phyloP scores from a whole-genome alignment of 148 eudicot species.

The Rhododendron ovatum region DNA sequence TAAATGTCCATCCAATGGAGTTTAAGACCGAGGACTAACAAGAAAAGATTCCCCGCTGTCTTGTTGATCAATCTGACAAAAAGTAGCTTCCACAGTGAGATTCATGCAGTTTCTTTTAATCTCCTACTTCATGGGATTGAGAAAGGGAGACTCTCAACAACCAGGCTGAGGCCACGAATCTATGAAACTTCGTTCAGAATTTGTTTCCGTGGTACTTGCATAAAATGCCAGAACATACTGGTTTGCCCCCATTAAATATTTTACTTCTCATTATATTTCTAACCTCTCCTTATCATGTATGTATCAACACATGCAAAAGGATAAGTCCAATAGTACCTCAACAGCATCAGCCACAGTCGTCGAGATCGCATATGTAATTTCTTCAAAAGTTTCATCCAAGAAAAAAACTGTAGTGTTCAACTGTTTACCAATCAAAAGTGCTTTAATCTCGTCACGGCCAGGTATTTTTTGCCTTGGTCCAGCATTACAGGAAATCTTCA shows the following conservation, averaged over 20 bases:
- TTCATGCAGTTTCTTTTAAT: background rate
- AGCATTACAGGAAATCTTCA: slow-evolving; percentile 78
- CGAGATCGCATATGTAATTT: slow-evolving; percentile 87
- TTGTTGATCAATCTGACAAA: background rate
- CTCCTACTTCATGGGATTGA: background rate
- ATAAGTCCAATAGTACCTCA: slow-evolving; percentile 51
- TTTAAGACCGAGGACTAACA: background rate
- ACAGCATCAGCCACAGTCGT: slow-evolving; percentile 96
- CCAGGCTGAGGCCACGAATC: background rate
- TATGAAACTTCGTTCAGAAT: background rate
- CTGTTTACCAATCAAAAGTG: slow-evolving; percentile 73
- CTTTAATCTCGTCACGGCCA: slow-evolving; percentile 91
- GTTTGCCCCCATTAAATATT: background rate
- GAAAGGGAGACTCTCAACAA: background rate
- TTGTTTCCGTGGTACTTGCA: background rate
- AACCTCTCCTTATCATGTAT: slow-evolving; percentile 1
- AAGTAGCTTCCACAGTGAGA: background rate
- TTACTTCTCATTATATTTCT: background rate
- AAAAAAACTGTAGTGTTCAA: slow-evolving; percentile 92
- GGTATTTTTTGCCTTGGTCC: slow-evolving; percentile 94
- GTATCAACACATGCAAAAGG: background rate
- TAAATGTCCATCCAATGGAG: background rate
- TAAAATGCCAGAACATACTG: background rate
- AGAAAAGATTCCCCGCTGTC: background rate
- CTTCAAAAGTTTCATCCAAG: slow-evolving; percentile 98